Evolutionary conservation across 2,329 filamentous ascomycete species (phyloP).

Genomic region (Nemania abortiva): DNA sequence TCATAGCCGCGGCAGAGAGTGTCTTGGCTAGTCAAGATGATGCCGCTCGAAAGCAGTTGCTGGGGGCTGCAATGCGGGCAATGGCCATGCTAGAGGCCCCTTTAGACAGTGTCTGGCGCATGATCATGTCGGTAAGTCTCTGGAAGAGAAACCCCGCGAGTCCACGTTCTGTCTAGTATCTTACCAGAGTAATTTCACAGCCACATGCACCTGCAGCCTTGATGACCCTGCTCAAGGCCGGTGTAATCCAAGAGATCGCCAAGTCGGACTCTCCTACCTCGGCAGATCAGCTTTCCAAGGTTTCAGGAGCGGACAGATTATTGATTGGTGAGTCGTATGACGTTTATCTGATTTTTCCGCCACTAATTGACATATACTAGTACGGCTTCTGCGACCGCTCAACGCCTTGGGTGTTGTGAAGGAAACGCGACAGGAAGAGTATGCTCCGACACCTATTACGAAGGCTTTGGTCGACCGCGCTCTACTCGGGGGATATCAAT

Average conservation of each 20-base stretch:
- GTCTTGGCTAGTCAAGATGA: slow-evolving; percentile 33
- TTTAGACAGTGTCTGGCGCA: slow-evolving; percentile 36
- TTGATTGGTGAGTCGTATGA: slow-evolving; percentile 36
- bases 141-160: not conserved
- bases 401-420: slow-evolving; percentile 35
- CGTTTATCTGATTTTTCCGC: not conserved
- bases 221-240: slow-evolving; percentile 38
- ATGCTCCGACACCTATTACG: slow-evolving; percentile 36
- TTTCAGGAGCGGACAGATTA: slow-evolving; percentile 33
- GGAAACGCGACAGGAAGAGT: slow-evolving; percentile 32
- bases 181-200: slow-evolving; percentile 14
- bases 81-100: slow-evolving; percentile 36
- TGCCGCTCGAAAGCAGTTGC: slow-evolving; percentile 28
- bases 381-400: slow-evolving; percentile 52
- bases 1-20: slow-evolving; percentile 33
- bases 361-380: slow-evolving; percentile 44
- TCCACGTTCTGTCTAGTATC: not conserved
- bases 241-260: slow-evolving; percentile 38
- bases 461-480: slow-evolving; percentile 34
- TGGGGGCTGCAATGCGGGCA: slow-evolving; percentile 33
- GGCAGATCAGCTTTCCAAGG: slow-evolving; percentile 30
- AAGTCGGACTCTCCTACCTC: slow-evolving; percentile 32
- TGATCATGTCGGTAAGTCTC: slow-evolving; percentile 38
- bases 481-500: slow-evolving; percentile 38
- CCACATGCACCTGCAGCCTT: slow-evolving; percentile 37